Evolutionary conservation across 305 asterid species (phyloP), one percentile per base, ranked within the genome.

Genomic region (Fraxinus latifolia): DNA sequence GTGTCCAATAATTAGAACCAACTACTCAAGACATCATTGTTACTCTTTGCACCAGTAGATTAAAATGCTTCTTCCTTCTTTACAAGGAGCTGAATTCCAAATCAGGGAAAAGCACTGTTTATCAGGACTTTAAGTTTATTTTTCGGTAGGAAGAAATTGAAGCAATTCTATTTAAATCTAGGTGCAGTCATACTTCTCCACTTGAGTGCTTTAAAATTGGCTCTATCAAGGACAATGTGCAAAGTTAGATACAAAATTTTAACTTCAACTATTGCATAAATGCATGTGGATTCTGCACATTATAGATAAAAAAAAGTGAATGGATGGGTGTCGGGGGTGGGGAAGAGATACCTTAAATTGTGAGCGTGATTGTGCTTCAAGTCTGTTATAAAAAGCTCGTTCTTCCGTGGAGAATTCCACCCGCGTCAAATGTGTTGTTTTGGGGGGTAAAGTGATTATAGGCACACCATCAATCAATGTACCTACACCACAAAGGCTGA

Each of bases 351-450:
- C 99, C 99, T 96, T 94, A 86, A 96, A 96, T 78, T 92, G 98
- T 60, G 89, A 87, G 76, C 93, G 94, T 9, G 99, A 94, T 80
- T 93, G 97, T 68, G 91, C 86, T 86, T 94, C 98, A 84, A 96
- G 94, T 85, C 86, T 88, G 83, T 85, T 87, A 79, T 96, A 96
- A 85, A 94, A 96, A 42, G 90, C 85, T 60, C 97, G 89, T 87
- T 96, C 99, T 86, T 93, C 97, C n/a, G 84, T 15, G 82, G 99
- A 88, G 89, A 96, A 96, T 1, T 91, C 95, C 87, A 94, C 96
- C 92, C 83, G 89, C 77, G 81, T 81, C 87, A 96, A 88, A 76
- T 86, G 83, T 81, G 90, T 89, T 81, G 83, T 89, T 86, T 96
- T 96, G 39, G 97, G 97, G 77, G 99, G 99, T 67, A 96, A 86